Conservation (phyloP, 495 filamentous ascomycete species). For the Hapsidospora chrysogenum region DNA sequence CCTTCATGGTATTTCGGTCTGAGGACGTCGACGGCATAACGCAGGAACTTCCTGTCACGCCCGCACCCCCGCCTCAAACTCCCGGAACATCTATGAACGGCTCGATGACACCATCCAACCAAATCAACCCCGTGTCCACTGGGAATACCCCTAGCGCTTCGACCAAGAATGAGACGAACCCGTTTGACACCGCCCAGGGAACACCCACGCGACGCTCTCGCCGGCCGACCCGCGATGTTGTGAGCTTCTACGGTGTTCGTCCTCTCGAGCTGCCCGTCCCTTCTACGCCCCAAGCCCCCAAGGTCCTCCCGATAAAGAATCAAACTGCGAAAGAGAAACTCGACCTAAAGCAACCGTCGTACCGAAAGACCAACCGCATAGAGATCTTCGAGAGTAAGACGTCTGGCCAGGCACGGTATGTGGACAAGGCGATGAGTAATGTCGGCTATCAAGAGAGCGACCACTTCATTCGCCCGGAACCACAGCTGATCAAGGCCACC, state of each 20-base stretch:
- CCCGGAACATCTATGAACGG: slow-evolving; percentile 20
- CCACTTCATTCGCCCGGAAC: slow-evolving; percentile 60
- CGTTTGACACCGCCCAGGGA: slow-evolving; percentile 9
- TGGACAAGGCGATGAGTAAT: slow-evolving; percentile 84
- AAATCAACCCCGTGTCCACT: slow-evolving; percentile 12
- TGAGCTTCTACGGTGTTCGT: slow-evolving; percentile 29
- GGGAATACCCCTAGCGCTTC: slow-evolving; percentile 11
- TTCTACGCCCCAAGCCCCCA: slow-evolving; percentile 17
- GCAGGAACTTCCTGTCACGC: slow-evolving; percentile 26
- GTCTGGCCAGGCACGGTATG: slow-evolving; percentile 38
- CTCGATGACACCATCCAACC: slow-evolving; percentile 20
- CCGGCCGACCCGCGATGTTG: slow-evolving; percentile 28
- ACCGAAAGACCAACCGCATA: slow-evolving; percentile 37
- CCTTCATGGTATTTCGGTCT: slow-evolving; percentile 59
- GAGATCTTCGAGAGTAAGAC: slow-evolving; percentile 37
- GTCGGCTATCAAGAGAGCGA: slow-evolving; percentile 93
- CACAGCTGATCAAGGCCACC: slow-evolving; percentile 55
- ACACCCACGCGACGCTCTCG: slow-evolving; percentile 28
- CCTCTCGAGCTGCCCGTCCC: slow-evolving; percentile 18
- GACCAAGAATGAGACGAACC: slow-evolving; percentile 3
- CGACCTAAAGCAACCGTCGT: slow-evolving; percentile 41
- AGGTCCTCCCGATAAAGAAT: slow-evolving; percentile 33
- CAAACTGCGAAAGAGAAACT: slow-evolving; percentile 40
- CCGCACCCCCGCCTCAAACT: slow-evolving; percentile 11
- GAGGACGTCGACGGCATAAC: slow-evolving; percentile 65